A percentile compares a stretch with the other conserved stretches of the same genome.
Conservation (phyloP, 139 green algal species). For the Auxenochlorella pyrenoidosa region DNA sequence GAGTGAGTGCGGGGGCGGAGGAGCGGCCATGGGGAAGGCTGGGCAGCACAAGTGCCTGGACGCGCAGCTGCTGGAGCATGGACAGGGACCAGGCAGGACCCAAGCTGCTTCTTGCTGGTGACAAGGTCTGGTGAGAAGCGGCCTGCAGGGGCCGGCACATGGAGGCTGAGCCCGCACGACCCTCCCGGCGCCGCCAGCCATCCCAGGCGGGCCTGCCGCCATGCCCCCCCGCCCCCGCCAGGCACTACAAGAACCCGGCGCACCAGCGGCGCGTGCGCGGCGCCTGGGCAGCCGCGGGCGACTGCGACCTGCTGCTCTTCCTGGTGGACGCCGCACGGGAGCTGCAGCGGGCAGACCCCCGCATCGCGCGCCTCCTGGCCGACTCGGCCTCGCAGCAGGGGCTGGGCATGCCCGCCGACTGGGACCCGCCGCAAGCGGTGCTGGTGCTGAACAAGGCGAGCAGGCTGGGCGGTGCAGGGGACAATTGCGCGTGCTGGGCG, state of each 20-base stretch:
- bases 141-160: too few species aligned
- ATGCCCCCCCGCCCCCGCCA: background rate
- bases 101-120: background rate
- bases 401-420: background rate
- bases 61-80: too few species aligned
- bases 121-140: background rate
- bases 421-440: background rate
- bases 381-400: constrained; percentile 1
- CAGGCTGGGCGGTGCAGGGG: too few species aligned
- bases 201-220: background rate
- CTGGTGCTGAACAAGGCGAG: constrained; percentile 66
- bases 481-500: too few species aligned
- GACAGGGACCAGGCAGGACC: too few species aligned
- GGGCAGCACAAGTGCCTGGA: background rate
- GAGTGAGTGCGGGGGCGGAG: constrained; percentile 20
- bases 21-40: too few species aligned
- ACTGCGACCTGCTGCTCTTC: constrained; percentile 74
- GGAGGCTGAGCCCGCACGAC: background rate
- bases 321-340: constrained; percentile 76
- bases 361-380: constrained; percentile 46
- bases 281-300: constrained; percentile 65
- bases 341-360: constrained; percentile 53
- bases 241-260: constrained; percentile 22
- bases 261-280: constrained; percentile 60
- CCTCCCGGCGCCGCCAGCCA: background rate